phyloP scores from a whole-genome alignment of 192 early-diverging fungal species.

The Gamsiella multidivaricata region DNA sequence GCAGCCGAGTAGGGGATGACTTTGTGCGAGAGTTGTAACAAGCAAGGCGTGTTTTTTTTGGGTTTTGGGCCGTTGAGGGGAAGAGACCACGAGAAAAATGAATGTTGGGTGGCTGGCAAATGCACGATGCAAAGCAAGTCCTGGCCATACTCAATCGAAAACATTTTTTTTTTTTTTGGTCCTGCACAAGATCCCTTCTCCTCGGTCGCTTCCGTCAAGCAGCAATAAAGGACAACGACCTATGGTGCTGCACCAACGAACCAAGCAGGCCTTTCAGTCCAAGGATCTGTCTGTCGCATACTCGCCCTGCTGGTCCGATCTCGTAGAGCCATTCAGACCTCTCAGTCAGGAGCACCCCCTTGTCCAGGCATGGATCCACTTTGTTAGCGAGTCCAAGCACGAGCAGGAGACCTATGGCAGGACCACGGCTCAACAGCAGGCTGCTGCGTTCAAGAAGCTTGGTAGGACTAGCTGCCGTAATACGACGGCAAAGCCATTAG shows the following conservation, averaged over 20 bases:
- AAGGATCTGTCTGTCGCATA: constrained; percentile 52
- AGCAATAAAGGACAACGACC: background rate
- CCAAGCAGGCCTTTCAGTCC: constrained; percentile 53
- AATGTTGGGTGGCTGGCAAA: background rate
- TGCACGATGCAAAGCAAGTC: no score
- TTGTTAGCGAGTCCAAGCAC: constrained; percentile 36
- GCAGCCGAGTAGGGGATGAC: background rate
- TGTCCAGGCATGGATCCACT: constrained; percentile 30
- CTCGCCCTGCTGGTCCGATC: constrained; percentile 27
- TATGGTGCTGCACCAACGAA: constrained; percentile 55
- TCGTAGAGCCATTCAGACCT: constrained; percentile 20
- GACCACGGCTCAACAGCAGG: constrained; percentile 46
- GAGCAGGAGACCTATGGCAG: constrained; percentile 49
- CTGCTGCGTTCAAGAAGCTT: constrained; percentile 47
- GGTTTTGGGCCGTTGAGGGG: background rate
- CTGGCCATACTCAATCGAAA: background rate
- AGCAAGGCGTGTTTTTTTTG: background rate
- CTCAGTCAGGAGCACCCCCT: constrained; percentile 16
- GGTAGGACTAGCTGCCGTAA: no score
- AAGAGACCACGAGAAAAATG: background rate
- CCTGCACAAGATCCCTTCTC: background rate
- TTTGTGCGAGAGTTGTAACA: no score
- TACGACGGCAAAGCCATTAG: no score
- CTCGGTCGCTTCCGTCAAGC: background rate
- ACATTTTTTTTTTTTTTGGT: background rate